Conservation (phyloP, 2,329 filamentous ascomycete species). For the Cordyceps militaris region DNA sequence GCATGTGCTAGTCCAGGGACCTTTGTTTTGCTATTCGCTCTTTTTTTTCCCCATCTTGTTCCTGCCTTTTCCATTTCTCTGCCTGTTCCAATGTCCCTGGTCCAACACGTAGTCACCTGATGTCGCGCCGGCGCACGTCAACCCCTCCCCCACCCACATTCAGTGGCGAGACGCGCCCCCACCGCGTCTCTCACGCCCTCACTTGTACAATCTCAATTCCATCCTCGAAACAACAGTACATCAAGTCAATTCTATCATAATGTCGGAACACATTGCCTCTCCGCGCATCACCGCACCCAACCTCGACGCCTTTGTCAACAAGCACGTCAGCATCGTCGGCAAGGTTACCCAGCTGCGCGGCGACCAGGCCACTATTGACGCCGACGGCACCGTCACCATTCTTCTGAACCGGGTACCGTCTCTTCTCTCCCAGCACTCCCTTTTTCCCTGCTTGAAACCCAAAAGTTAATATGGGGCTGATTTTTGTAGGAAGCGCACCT, state of each 20-base stretch:
- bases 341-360: conserved; percentile 77
- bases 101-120: conserved; percentile 7
- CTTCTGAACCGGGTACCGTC: conserved; percentile 60
- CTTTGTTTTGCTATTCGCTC: neutral
- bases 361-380: conserved; percentile 72
- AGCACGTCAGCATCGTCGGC: conserved; percentile 78
- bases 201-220: neutral
- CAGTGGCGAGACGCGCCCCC: neutral
- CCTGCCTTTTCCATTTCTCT: neutral
- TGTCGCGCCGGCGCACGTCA: conserved; percentile 4
- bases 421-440: conserved; percentile 18
- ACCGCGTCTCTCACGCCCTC: neutral
- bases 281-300: conserved; percentile 78
- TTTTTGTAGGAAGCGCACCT: conserved; percentile 60
- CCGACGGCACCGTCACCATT: conserved; percentile 68
- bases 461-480: neutral
- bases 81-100: neutral
- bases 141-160: neutral
- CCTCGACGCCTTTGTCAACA: conserved; percentile 66
- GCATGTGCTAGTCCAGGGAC: neutral
- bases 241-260: conserved; percentile 27
- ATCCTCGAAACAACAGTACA: neutral
- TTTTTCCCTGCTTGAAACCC: neutral
- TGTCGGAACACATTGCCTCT: conserved; percentile 61
- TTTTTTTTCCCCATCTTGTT: neutral